These are phyloP conservation scores for Fomitopsis serialis DNA, from an alignment of 768 basidiomycete species.

Conservation along the genomic window DNA sequence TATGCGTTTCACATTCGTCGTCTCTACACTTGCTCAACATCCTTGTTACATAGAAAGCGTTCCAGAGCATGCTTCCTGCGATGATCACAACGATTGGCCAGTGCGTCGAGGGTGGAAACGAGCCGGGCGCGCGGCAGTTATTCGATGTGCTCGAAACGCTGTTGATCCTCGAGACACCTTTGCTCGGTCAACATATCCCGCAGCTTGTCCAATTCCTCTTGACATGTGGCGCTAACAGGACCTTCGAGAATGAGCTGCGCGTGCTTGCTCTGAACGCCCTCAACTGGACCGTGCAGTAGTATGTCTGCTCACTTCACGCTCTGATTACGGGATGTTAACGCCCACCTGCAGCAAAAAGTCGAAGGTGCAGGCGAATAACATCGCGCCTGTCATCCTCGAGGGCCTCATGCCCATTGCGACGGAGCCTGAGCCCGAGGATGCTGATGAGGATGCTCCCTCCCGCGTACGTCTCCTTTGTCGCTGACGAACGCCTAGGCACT, in stretches of 20 bases:
- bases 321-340: conserved; percentile 8
- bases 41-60: conserved; percentile 53
- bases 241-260: conserved; percentile 74
- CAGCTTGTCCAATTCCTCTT: conserved; percentile 88
- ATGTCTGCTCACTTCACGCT: conserved; percentile 22
- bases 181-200: conserved; percentile 83
- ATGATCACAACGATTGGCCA: conserved; percentile 90
- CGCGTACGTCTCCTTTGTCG: conserved; percentile 49
- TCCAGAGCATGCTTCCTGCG: conserved; percentile 79
- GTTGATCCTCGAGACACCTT: conserved; percentile 92
- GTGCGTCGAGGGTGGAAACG: conserved; percentile 73
- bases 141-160: conserved; percentile 97
- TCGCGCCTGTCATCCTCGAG: conserved; percentile 82
- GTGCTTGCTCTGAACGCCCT: conserved; percentile 89
- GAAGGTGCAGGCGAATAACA: conserved; percentile 80
- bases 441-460: conserved; percentile 90
- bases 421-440: conserved; percentile 90
- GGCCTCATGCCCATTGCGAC: conserved; percentile 92
- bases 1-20: conserved; percentile 45
- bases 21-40: background rate
- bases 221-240: conserved; percentile 71
- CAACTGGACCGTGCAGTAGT: conserved; percentile 97
- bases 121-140: conserved; percentile 76
- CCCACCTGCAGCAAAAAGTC: conserved; percentile 76
- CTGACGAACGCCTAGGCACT: background rate